Evolutionary conservation across 805 yeast genomes (phyloP), one percentile per base, ranked within the genome.

Genomic region (Sungouiozyma ichnusensis): DNA sequence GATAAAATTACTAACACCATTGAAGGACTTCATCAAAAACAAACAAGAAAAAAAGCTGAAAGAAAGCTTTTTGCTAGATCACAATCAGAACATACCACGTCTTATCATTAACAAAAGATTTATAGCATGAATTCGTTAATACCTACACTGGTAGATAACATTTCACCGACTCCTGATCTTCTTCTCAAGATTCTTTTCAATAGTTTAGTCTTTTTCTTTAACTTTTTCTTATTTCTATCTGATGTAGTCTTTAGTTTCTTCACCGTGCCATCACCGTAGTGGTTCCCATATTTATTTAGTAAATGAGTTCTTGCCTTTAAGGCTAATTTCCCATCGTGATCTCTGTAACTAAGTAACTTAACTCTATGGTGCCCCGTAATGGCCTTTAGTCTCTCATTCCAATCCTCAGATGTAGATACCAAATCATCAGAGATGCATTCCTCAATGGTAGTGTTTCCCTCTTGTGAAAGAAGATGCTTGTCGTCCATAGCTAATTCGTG

Each of bases 111-210:
- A n/a, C n/a, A n/a, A n/a, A n/a, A n/a, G 20, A 19, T 11, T 47
- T 49, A 57, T 40, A 60, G 47, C 63, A 60, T 60, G 49, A 60
- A 57, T 42, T 60, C 64, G 31, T 58, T 57, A 20, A 60, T 53
- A 34, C 60, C 60, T 31, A 57, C 52, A 48, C 55, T 55, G 19
- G 61, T 58, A 29, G 62, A 57, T 14, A 59, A 55, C 63, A 59
- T 60, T 45, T 57, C 54, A 47, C 58, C 48, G 33, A 57, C 52
- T 37, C 63, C 63, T 40, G 60, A 54, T 39, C 58, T 58, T 41
- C 63, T 49, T 48, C 63, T 56, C 15, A 58, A 48, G 24, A 56
- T 56, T 31, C 46, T 47, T 17, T 43, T 47, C 18, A 47, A 24
- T 15, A 47, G 29, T 35, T 44, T 42, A n/a, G 35, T 44, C 34